These are phyloP conservation scores for Euryodendron excelsum DNA, from an alignment of 148 eudicot species.

Conservation along the genomic window DNA sequence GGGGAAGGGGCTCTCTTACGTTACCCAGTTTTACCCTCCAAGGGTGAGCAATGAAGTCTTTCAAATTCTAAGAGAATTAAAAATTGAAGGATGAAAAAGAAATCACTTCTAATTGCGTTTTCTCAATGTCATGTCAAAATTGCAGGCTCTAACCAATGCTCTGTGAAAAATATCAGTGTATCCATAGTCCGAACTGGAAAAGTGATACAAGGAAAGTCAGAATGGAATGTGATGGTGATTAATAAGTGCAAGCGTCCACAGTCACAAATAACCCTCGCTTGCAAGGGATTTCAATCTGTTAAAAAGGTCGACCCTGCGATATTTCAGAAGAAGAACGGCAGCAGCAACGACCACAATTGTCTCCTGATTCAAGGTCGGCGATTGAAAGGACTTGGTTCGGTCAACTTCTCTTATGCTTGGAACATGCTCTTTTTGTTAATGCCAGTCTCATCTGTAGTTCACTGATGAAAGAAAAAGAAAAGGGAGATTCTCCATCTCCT, in stretches of 20 bases:
- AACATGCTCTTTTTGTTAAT: background rate
- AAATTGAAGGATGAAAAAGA: too few species aligned
- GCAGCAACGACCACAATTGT: background rate
- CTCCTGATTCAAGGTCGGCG: background rate
- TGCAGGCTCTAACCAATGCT: background rate
- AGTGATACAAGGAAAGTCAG: background rate
- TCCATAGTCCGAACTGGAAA: background rate
- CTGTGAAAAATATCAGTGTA: background rate
- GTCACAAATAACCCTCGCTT: background rate
- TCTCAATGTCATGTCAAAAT: too few species aligned
- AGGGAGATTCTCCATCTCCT: too few species aligned
- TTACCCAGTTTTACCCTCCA: too few species aligned
- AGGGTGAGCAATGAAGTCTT: too few species aligned
- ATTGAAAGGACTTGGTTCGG: background rate
- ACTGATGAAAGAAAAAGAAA: too few species aligned
- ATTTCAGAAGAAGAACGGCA: background rate
- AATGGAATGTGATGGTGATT: slow-evolving; percentile 5
- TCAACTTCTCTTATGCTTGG: slow-evolving; percentile 1
- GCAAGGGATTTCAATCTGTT: background rate
- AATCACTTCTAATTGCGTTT: too few species aligned
- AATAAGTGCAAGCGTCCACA: background rate
- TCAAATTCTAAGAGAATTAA: too few species aligned
- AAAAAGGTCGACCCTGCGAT: background rate
- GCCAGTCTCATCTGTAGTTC: background rate
- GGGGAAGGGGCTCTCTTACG: too few species aligned